These are phyloP conservation scores for Rosa rugosa DNA, from an alignment of 306 rosid species.

Conservation along the genomic window DNA sequence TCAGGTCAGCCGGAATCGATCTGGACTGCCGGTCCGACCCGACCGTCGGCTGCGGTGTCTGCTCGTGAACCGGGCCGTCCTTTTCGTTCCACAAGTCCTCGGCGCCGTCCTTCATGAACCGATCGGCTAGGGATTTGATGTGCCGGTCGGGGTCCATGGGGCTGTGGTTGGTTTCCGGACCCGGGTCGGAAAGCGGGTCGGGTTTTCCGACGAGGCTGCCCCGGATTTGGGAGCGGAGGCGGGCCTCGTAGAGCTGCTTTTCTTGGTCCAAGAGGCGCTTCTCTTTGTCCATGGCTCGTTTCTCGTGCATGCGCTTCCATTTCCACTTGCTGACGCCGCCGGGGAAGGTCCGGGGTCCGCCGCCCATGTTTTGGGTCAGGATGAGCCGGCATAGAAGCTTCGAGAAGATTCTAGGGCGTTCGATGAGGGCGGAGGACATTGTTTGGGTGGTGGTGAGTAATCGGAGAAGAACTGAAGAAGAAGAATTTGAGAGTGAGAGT, in stretches of 20 bases:
- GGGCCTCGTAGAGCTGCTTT: conserved; percentile 80
- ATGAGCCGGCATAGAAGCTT: conserved; percentile 39
- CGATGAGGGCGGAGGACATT: conserved; percentile 51
- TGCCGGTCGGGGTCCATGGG: conserved; percentile 68
- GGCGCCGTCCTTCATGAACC: conserved; percentile 76
- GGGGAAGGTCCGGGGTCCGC: conserved; percentile 92
- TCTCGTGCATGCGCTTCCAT: conserved; percentile 99
- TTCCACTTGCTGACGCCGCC: conserved; percentile 93
- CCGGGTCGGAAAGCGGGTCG: conserved; percentile 18
- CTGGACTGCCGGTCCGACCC: conserved; percentile 9
- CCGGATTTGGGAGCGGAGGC: conserved; percentile 84
- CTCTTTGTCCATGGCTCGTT: conserved; percentile 74
- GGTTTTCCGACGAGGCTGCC: conserved; percentile 48
- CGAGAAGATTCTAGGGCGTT: conserved; percentile 37
- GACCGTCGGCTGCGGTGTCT: conserved; percentile 9
- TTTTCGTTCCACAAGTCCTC: conserved; percentile 76
- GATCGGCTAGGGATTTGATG: conserved; percentile 68
- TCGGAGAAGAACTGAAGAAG: neutral
- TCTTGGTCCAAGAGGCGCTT: conserved; percentile 67
- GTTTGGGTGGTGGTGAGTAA: neutral
- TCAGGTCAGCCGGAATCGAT: conserved; percentile 37
- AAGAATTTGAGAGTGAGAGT: neutral
- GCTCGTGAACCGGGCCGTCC: conserved; percentile 60
- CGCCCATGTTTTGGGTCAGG: conserved; percentile 70
- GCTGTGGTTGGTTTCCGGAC: conserved; percentile 34